Evolutionary conservation across 768 basidiomycete genomes (phyloP).

Genomic region (Tremella mesenterica): DNA sequence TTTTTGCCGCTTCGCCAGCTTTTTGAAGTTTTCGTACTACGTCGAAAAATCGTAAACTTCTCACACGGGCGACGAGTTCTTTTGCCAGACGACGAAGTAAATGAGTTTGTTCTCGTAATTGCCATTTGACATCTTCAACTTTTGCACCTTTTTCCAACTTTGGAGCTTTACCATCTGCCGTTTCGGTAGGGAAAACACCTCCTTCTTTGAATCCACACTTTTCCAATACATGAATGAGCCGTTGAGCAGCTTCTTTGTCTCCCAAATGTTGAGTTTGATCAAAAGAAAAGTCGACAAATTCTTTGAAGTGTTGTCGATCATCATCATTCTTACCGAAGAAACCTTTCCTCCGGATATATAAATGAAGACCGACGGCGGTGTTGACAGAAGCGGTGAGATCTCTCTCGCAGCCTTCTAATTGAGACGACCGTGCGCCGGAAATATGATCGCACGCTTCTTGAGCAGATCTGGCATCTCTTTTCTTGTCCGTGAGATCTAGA

Average conservation of each 20-base stretch:
- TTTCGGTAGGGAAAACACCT: slow-evolving; percentile 34
- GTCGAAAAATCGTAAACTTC: slow-evolving; percentile 84
- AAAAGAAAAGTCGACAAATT: slow-evolving; percentile 25
- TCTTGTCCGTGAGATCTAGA: slow-evolving; percentile 29
- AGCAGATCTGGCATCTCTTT: slow-evolving; percentile 54
- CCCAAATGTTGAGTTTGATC: slow-evolving; percentile 24
- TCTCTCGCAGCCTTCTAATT: slow-evolving; percentile 66
- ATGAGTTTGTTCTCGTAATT: slow-evolving; percentile 77
- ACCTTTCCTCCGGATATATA: slow-evolving; percentile 51
- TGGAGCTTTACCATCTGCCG: slow-evolving; percentile 51
- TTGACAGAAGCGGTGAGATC: slow-evolving; percentile 63
- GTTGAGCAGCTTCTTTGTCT: slow-evolving; percentile 28
- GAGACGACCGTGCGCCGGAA: slow-evolving; percentile 66
- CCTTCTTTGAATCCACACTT: slow-evolving; percentile 26
- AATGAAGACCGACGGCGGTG: slow-evolving; percentile 59
- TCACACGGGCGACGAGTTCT: slow-evolving; percentile 79
- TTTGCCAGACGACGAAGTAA: slow-evolving; percentile 73
- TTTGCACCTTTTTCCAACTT: slow-evolving; percentile 52
- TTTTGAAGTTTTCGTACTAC: slow-evolving; percentile 78
- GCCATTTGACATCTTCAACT: slow-evolving; percentile 57
- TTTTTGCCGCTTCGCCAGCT: slow-evolving; percentile 52
- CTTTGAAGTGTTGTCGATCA: slow-evolving; percentile 58
- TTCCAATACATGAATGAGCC: slow-evolving; percentile 21
- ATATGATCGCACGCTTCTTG: slow-evolving; percentile 91
- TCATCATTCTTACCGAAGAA: slow-evolving; percentile 67